These are phyloP conservation scores for Psilocybe subaeruginosa DNA, from an alignment of 768 basidiomycete species.

Conservation along the genomic window DNA sequence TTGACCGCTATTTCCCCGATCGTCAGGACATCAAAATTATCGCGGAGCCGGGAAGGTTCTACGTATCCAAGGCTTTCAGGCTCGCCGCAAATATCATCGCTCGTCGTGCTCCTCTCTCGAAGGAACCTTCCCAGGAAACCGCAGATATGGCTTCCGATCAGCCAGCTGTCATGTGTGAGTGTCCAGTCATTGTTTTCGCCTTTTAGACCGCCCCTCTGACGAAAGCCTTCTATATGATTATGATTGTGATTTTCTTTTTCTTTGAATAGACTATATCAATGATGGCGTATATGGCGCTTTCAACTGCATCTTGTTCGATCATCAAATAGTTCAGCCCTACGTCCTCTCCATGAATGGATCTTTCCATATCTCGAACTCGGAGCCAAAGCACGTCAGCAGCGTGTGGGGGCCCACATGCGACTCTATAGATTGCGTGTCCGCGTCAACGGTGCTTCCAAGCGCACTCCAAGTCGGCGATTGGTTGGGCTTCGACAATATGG, in stretches of 20 bases:
- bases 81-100: conserved; percentile 95
- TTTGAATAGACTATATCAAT: conserved; percentile 89
- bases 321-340: conserved; percentile 77
- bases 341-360: conserved; percentile 62
- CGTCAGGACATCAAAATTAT: conserved; percentile 74
- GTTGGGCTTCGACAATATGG: conserved; percentile 98
- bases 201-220: conserved; percentile 45
- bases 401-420: conserved; percentile 99
- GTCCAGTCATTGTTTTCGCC: conserved; percentile 30
- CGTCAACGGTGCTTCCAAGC: conserved; percentile 60
- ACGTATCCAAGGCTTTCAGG: conserved; percentile 90
- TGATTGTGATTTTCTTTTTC: conserved; percentile 7
- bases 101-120: conserved; percentile 60
- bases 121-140: conserved; percentile 6
- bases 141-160: conserved; percentile 31
- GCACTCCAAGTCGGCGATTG: conserved; percentile 91
- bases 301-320: conserved; percentile 97
- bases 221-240: conserved; percentile 37
- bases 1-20: conserved; percentile 82
- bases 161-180: conserved; percentile 86
- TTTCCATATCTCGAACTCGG: conserved; percentile 33
- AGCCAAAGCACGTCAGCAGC: conserved; percentile 57
- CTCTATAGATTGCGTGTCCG: conserved; percentile 91
- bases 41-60: conserved; percentile 95
- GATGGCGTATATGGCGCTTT: conserved; percentile 98